Percentiles rank a stretch among this genome's conserved stretches.
Conservation (phyloP, 108 stramenopile species). For the Nitzschia sp. region DNA sequence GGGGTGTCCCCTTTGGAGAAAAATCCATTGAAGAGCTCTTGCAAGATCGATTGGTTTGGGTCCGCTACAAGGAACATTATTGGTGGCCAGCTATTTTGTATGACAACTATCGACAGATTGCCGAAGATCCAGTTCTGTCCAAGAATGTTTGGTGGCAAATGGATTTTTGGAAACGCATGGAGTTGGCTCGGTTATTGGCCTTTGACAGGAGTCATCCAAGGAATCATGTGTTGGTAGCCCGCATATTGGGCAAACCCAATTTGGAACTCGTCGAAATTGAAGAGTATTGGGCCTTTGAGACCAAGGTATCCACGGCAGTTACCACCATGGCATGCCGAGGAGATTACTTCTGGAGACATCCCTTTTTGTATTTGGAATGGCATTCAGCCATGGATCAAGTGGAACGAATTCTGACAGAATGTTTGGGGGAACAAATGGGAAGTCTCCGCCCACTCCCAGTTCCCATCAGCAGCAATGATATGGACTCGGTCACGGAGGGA, state of each 20-base stretch:
- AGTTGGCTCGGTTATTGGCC: background rate
- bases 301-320: slow-evolving; percentile 16
- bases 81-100: slow-evolving; percentile 35
- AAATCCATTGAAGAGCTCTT: background rate
- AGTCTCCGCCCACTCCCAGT: background rate
- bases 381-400: slow-evolving; percentile 25
- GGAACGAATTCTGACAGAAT: slow-evolving; percentile 12
- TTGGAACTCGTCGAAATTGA: slow-evolving; percentile 29
- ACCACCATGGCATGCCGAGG: slow-evolving; percentile 11
- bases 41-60: slow-evolving; percentile 28
- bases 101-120: slow-evolving; percentile 18
- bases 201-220: background rate
- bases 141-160: slow-evolving; percentile 11
- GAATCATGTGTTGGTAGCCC: slow-evolving; percentile 10
- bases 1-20: slow-evolving; percentile 9
- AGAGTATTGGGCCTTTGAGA: slow-evolving; percentile 20
- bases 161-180: background rate
- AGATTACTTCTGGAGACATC: slow-evolving; percentile 18
- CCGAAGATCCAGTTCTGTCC: background rate
- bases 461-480: background rate
- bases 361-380: slow-evolving; percentile 26
- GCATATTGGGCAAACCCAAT: slow-evolving; percentile 4
- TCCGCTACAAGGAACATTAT: slow-evolving; percentile 13
- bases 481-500: background rate
- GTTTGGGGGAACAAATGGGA: slow-evolving; percentile 9